These are phyloP conservation scores for Cladosporium colombiae DNA, from an alignment of 2,329 filamentous ascomycete species.

Conservation along the genomic window DNA sequence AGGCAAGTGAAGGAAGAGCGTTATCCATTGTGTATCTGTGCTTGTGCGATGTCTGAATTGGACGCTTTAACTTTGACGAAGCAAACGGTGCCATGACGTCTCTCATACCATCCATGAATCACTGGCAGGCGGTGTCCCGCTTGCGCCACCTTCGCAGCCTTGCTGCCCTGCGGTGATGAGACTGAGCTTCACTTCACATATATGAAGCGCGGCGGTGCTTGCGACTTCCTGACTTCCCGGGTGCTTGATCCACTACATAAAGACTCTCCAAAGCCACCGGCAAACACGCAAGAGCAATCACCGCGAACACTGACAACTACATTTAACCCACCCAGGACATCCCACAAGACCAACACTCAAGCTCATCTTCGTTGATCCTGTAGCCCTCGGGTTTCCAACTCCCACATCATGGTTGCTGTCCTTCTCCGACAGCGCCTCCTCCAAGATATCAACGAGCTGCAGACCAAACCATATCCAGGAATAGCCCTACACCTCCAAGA, in stretches of 20 bases:
- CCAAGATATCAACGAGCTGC: constrained; percentile 27
- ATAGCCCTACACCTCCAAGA: constrained; percentile 26
- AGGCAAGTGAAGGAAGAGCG: background rate
- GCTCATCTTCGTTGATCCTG: background rate
- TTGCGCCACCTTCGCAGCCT: background rate
- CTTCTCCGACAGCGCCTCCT: constrained; percentile 24
- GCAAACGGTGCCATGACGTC: background rate
- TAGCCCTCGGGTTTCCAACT: too few relatives aligned
- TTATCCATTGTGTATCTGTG: too few relatives aligned
- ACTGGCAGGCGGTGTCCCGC: background rate
- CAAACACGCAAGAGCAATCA: background rate
- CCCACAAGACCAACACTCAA: background rate
- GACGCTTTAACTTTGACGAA: background rate
- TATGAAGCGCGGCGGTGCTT: background rate
- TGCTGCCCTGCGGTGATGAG: background rate
- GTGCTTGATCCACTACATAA: background rate
- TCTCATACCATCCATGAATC: background rate
- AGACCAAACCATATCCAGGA: constrained; percentile 28
- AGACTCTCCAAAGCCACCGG: background rate
- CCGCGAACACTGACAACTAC: background rate
- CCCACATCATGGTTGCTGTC: constrained; percentile 2
- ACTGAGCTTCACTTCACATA: background rate
- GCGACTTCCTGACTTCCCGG: background rate
- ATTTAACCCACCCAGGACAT: background rate
- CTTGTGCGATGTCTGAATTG: background rate